These are phyloP conservation scores for Theileria orientalis DNA, from an alignment of 169 alveolate genomes.

Conservation along the genomic window DNA sequence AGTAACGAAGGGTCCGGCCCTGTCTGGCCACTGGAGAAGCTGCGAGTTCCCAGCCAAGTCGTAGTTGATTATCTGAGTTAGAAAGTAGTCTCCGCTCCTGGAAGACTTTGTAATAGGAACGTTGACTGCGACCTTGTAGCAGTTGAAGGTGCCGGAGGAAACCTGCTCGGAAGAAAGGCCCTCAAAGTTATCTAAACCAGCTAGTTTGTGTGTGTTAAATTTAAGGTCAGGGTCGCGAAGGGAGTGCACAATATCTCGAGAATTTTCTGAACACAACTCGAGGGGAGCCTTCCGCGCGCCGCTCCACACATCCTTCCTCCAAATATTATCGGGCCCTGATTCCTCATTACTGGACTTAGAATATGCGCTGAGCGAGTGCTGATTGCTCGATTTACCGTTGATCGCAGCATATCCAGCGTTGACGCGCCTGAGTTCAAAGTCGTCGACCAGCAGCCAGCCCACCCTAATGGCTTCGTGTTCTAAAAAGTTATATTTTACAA, in stretches of 20 bases:
- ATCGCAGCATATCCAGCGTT: conserved; percentile 45
- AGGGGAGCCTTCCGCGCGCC: conserved; percentile 54
- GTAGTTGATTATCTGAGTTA: conserved; percentile 49
- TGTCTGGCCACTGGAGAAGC: conserved; percentile 60
- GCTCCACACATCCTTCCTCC: conserved; percentile 54
- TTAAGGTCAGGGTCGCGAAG: background rate
- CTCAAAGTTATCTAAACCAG: conserved; percentile 11
- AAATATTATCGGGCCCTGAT: background rate
- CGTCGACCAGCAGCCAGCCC: conserved; percentile 57
- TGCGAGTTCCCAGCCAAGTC: conserved; percentile 74
- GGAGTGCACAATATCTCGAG: background rate
- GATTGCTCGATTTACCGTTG: conserved; percentile 17
- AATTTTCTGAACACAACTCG: conserved; percentile 13
- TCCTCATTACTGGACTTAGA: background rate
- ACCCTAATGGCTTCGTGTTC: conserved; percentile 26
- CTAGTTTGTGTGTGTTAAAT: conserved; percentile 30
- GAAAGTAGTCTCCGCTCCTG: conserved; percentile 62
- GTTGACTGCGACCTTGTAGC: conserved; percentile 70
- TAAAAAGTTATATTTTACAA: conserved; percentile 13
- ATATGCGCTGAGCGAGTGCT: conserved; percentile 37
- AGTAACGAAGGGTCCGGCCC: conserved; percentile 45
- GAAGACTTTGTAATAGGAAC: conserved; percentile 63
- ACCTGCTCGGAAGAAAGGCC: conserved; percentile 27
- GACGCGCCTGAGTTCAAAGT: conserved; percentile 11
- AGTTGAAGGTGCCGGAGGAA: conserved; percentile 52